These are phyloP conservation scores for Penicillium samsonianum DNA, from an alignment of 495 filamentous ascomycete species.

Conservation along the genomic window DNA sequence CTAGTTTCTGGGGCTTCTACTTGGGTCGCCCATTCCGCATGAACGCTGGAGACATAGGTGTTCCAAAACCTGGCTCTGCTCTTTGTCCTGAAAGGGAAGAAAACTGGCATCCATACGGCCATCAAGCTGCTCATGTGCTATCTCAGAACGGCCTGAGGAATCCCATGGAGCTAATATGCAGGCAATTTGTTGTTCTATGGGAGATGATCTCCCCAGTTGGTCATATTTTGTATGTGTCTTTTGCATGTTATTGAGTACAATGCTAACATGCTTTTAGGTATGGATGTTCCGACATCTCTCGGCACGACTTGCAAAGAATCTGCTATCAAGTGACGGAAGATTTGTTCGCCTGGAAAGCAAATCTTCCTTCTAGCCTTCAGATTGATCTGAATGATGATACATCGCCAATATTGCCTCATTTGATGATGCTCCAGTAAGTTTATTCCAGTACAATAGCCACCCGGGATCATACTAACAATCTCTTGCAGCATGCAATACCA, in stretches of 20 bases:
- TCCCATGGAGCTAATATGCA: slow-evolving; percentile 43
- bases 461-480: not conserved
- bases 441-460: not conserved
- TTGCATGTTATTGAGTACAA: not conserved
- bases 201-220: slow-evolving; percentile 52
- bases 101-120: slow-evolving; percentile 49
- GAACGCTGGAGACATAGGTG: slow-evolving; percentile 49
- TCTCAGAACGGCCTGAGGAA: slow-evolving; percentile 33
- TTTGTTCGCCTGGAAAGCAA: slow-evolving; percentile 50
- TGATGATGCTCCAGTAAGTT: slow-evolving; percentile 51
- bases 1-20: slow-evolving; percentile 53
- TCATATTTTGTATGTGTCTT: slow-evolving; percentile 46
- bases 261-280: slow-evolving; percentile 35
- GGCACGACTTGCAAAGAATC: slow-evolving; percentile 47
- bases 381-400: slow-evolving; percentile 43
- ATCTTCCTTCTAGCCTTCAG: slow-evolving; percentile 44
- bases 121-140: slow-evolving; percentile 25
- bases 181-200: slow-evolving; percentile 50
- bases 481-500: slow-evolving; percentile 55
- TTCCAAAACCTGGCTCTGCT: slow-evolving; percentile 44
- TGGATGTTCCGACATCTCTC: slow-evolving; percentile 47
- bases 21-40: slow-evolving; percentile 48
- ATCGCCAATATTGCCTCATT: slow-evolving; percentile 44
- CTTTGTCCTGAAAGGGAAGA: slow-evolving; percentile 37
- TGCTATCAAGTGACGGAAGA: slow-evolving; percentile 46